Conservation (phyloP, 176 grass and related monocot genomes). For the Oropetium thomaeum region DNA sequence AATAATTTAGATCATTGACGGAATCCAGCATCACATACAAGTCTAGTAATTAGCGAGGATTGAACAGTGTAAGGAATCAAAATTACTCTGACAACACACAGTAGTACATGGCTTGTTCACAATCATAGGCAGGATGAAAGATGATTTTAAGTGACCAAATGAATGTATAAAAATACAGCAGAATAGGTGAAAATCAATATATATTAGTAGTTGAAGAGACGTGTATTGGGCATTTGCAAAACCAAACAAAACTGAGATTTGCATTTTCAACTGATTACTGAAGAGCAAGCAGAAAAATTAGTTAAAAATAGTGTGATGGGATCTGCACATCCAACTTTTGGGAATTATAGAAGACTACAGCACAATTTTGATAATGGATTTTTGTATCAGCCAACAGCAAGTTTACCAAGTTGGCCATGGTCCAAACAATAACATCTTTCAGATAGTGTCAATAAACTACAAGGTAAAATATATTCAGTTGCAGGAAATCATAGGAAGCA, state of each 20-base stretch:
- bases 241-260: not conserved
- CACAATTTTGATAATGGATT: not conserved
- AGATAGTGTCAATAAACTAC: not conserved
- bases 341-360: not conserved
- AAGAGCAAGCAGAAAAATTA: not conserved
- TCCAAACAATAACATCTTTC: not conserved
- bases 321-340: not conserved
- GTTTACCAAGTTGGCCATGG: not conserved
- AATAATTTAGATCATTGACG: not conserved
- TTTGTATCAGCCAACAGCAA: not conserved
- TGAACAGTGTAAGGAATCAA: not conserved
- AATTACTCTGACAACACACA: constrained; percentile 7
- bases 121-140: not conserved
- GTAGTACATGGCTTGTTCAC: not conserved
- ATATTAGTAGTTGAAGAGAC: not conserved
- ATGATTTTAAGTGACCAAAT: not conserved
- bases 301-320: not conserved
- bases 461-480: not conserved
- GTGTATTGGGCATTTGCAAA: not conserved
- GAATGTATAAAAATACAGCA: not conserved
- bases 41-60: not conserved
- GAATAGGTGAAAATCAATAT: not conserved
- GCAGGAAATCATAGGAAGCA: constrained; percentile 1
- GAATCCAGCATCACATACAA: constrained; percentile 8
- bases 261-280: not conserved